Percentiles rank a stretch among this genome's conserved stretches.
Evolutionary conservation across 2,329 filamentous ascomycete species (phyloP).

Genomic region (Macrophomina phaseolina): DNA sequence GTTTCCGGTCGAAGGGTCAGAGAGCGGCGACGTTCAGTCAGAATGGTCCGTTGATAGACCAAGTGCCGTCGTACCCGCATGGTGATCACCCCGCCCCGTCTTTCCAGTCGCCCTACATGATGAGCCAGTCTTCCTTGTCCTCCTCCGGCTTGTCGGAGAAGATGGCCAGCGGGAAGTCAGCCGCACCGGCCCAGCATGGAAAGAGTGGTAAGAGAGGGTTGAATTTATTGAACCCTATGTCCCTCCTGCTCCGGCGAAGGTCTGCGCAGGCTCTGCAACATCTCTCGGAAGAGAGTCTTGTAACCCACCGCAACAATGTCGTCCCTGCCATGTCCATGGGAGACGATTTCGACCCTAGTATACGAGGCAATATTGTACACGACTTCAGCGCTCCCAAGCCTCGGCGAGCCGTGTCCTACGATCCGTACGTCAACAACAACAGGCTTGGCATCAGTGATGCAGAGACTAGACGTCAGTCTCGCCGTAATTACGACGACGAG

Average conservation of each 20-base stretch:
- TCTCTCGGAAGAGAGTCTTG: slow-evolving; percentile 57
- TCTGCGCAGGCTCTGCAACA: slow-evolving; percentile 58
- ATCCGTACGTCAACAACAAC: neutral
- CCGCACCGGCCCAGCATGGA: slow-evolving; percentile 32
- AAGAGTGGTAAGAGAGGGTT: slow-evolving; percentile 56
- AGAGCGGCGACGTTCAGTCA: slow-evolving; percentile 31
- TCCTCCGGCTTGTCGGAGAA: slow-evolving; percentile 38
- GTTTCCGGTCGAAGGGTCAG: slow-evolving; percentile 38
- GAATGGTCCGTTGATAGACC: slow-evolving; percentile 26
- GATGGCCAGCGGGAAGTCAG: slow-evolving; percentile 36
- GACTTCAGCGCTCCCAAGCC: slow-evolving; percentile 67
- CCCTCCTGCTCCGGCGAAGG: slow-evolving; percentile 62
- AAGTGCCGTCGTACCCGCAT: slow-evolving; percentile 22
- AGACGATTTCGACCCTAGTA: slow-evolving; percentile 67
- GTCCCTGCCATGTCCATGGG: slow-evolving; percentile 55
- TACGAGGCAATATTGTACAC: slow-evolving; percentile 67
- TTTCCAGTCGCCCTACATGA: slow-evolving; percentile 19
- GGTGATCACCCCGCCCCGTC: slow-evolving; percentile 26
- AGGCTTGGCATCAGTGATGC: slow-evolving; percentile 25
- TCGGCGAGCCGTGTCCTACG: slow-evolving; percentile 22
- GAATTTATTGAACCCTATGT: slow-evolving; percentile 66
- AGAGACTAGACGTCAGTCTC: slow-evolving; percentile 1
- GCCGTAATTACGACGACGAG: slow-evolving; percentile 31
- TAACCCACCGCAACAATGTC: slow-evolving; percentile 54
- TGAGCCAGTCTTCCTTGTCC: slow-evolving; percentile 25